A percentile compares a stretch with the other conserved stretches of the same genome.
Conservation (phyloP, 2,329 filamentous ascomycete species). For the Xylariaceae sp. region DNA sequence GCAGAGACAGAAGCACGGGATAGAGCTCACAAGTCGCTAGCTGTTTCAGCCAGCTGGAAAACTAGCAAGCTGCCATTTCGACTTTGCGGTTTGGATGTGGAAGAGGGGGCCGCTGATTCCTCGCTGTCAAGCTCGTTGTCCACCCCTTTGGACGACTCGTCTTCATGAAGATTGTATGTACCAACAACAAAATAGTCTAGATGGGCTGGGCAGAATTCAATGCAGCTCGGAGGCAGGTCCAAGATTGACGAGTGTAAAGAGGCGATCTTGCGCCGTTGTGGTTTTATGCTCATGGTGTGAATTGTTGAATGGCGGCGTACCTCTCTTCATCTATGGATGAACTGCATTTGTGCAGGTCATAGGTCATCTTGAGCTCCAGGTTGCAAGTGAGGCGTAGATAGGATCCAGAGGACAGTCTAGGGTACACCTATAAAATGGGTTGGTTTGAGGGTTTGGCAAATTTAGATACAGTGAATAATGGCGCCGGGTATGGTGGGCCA, state of each 20-base stretch:
- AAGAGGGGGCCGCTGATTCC: conserved; percentile 17
- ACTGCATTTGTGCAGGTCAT: too few species aligned
- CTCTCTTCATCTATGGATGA: too few species aligned
- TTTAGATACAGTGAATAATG: too few species aligned
- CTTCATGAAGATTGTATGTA: conserved; percentile 72
- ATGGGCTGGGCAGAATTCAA: conserved; percentile 65
- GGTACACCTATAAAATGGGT: too few species aligned
- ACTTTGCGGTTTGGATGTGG: conserved; percentile 45
- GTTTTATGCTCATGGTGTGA: conserved; percentile 6
- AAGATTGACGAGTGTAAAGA: conserved; percentile 51
- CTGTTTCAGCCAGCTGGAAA: conserved; percentile 48
- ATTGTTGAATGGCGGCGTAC: too few species aligned
- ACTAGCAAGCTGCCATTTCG: conserved; percentile 72
- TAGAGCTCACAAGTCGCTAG: conserved; percentile 49
- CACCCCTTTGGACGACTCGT: conserved; percentile 25
- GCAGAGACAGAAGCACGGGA: conserved; percentile 4
- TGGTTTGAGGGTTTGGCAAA: too few species aligned
- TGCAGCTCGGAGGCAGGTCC: conserved; percentile 69
- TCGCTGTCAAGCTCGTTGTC: conserved; percentile 15
- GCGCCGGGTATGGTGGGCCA: too few species aligned
- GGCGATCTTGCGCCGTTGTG: conserved; percentile 24
- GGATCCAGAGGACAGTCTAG: too few species aligned
- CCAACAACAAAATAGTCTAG: conserved; percentile 71
- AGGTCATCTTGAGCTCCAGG: too few species aligned
- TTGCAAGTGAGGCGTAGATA: too few species aligned